Evolutionary conservation across 768 basidiomycete genomes (phyloP).

Genomic region (Kwoniella botswanensis): DNA sequence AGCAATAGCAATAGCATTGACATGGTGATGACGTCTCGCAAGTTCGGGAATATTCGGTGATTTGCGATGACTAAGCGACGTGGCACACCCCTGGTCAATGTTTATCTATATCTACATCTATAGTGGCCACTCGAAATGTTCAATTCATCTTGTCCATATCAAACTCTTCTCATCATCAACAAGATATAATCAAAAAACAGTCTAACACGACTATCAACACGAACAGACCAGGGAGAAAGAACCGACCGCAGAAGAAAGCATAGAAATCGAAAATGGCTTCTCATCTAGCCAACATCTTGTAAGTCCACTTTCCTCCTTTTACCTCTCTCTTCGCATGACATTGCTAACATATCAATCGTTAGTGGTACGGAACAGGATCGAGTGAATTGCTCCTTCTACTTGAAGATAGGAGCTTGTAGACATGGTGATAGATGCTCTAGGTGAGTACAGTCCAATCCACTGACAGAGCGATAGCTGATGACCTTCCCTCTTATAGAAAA

Average conservation of each 20-base stretch:
- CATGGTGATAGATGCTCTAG: conserved; percentile 98
- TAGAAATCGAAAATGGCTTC: conserved; percentile 49
- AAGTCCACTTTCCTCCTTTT: conserved; percentile 28
- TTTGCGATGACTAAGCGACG: conserved; percentile 25
- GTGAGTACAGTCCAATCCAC: conserved; percentile 25
- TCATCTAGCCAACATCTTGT: conserved; percentile 86
- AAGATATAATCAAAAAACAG: background rate
- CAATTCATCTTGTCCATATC: background rate
- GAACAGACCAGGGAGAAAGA: background rate
- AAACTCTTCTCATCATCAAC: background rate
- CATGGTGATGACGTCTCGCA: conserved; percentile 24
- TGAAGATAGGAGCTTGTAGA: conserved; percentile 98
- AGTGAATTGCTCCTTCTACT: conserved; percentile 99
- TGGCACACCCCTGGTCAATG: conserved; percentile 13
- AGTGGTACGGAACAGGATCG: conserved; percentile 64
- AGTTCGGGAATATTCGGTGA: conserved; percentile 36
- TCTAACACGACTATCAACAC: too few species aligned
- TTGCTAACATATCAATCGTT: background rate
- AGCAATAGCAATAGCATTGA: background rate
- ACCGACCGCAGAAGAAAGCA: background rate
- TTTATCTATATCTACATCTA: background rate
- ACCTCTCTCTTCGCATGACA: background rate
- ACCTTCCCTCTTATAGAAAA: conserved; percentile 61
- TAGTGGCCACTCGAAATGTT: conserved; percentile 1
- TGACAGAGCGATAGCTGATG: background rate